Conservation (phyloP, 2,329 filamentous ascomycete species). For the Ophiostoma populinum region DNA sequence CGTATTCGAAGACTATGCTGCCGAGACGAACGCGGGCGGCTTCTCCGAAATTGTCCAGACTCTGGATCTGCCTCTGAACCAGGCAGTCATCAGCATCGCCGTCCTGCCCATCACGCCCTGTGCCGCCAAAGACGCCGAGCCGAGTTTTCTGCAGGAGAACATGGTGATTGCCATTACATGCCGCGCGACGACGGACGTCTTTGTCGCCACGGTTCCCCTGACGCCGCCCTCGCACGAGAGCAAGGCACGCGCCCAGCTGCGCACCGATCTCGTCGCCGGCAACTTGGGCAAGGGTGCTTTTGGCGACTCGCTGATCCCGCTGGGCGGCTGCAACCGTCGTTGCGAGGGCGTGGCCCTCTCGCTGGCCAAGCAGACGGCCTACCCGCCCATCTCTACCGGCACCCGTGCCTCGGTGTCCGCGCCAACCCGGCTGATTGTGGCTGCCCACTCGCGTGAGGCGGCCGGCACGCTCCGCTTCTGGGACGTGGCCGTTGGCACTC, state of each 20-base stretch:
- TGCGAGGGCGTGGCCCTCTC: conserved; percentile 40
- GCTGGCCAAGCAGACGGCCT: conserved; percentile 10
- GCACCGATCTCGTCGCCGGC: conserved; percentile 30
- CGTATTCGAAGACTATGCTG: conserved; percentile 34
- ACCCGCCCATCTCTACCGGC: conserved; percentile 6
- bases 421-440: conserved; percentile 32
- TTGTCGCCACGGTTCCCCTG: conserved; percentile 40
- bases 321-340: conserved; percentile 34
- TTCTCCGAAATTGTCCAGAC: conserved; percentile 41
- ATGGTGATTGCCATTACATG: conserved; percentile 46
- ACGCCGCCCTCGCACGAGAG: conserved; percentile 43
- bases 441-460: conserved; percentile 41
- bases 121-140: conserved; percentile 30
- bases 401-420: conserved; percentile 15
- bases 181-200: conserved; percentile 33
- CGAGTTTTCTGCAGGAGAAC: conserved; percentile 33
- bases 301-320: conserved; percentile 39
- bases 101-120: conserved; percentile 34
- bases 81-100: conserved; percentile 36
- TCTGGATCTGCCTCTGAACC: conserved; percentile 41
- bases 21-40: conserved; percentile 23
- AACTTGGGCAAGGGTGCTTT: conserved; percentile 43
- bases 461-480: conserved; percentile 41
- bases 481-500: conserved; percentile 33
- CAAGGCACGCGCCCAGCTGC: conserved; percentile 37